Conservation (phyloP, 169 alveolate species). For the Cytauxzoon felis region DNA sequence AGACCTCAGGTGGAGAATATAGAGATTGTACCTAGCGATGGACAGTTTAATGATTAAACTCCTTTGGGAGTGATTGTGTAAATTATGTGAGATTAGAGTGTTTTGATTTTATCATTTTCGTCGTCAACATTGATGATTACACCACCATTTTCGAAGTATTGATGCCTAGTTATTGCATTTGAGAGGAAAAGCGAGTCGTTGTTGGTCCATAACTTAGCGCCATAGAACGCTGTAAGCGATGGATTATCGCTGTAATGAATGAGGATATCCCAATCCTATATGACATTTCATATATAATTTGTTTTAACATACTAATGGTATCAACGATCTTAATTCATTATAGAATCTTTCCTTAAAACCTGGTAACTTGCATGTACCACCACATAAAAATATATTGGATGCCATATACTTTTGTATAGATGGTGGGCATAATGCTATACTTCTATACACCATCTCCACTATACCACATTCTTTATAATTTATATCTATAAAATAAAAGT, state of each 20-base stretch:
- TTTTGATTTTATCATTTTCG: too few species aligned
- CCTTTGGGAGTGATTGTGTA: too few species aligned
- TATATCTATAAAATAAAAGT: slow-evolving; percentile 1
- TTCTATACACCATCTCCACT: slow-evolving; percentile 46
- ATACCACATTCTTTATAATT: slow-evolving; percentile 59
- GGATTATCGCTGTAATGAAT: slow-evolving; percentile 30
- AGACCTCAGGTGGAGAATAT: too few species aligned
- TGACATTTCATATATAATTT: not conserved
- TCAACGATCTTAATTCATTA: slow-evolving; percentile 33
- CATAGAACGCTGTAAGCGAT: slow-evolving; percentile 52
- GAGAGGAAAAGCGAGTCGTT: slow-evolving; percentile 40
- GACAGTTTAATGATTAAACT: too few species aligned
- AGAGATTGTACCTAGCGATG: too few species aligned
- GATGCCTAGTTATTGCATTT: slow-evolving; percentile 45
- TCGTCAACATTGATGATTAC: slow-evolving; percentile 18
- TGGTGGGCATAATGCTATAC: slow-evolving; percentile 38
- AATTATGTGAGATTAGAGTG: too few species aligned
- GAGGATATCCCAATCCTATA: slow-evolving; percentile 45
- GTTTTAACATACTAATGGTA: slow-evolving; percentile 18
- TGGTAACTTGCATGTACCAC: slow-evolving; percentile 54
- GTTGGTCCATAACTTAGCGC: slow-evolving; percentile 51
- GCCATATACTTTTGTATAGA: slow-evolving; percentile 43
- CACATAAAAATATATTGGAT: slow-evolving; percentile 41
- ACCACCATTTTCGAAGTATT: slow-evolving; percentile 59
- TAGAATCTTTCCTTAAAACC: slow-evolving; percentile 47